These are phyloP conservation scores for Setomelanomma holmii DNA, from an alignment of 2,329 filamentous ascomycete genomes.

Conservation along the genomic window DNA sequence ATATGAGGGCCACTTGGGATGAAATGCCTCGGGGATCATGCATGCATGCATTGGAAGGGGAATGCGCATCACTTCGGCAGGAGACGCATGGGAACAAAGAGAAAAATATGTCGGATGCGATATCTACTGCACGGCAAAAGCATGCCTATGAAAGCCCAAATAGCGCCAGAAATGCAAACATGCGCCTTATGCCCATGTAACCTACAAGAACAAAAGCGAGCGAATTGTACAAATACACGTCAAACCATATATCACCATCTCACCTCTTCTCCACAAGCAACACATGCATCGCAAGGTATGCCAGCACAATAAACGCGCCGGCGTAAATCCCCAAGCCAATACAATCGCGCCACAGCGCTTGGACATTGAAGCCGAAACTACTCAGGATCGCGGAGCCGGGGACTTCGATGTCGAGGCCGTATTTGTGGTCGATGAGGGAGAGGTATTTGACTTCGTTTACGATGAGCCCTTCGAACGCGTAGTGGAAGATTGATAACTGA, in stretches of 20 bases:
- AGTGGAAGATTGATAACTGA: slow-evolving; percentile 94
- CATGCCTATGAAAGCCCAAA: not conserved
- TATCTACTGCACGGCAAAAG: not conserved
- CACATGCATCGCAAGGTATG: slow-evolving; percentile 92
- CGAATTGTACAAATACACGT: slow-evolving; percentile 1
- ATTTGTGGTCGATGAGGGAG: slow-evolving; percentile 90
- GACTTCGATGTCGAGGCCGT: slow-evolving; percentile 94
- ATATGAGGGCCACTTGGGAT: too few relatives aligned
- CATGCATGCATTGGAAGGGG: too few relatives aligned
- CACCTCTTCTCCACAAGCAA: slow-evolving; percentile 87
- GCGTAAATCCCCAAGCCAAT: slow-evolving; percentile 83
- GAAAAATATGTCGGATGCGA: not conserved
- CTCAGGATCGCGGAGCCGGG: slow-evolving; percentile 93
- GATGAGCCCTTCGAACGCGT: slow-evolving; percentile 93
- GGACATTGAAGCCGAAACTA: slow-evolving; percentile 91
- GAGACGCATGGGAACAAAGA: not conserved
- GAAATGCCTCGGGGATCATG: too few relatives aligned
- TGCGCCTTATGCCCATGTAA: not conserved
- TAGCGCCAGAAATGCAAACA: not conserved
- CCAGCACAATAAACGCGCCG: slow-evolving; percentile 81
- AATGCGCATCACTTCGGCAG: too few relatives aligned
- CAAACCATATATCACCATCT: slow-evolving; percentile 20
- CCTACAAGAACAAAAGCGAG: not conserved
- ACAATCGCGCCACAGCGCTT: slow-evolving; percentile 84
- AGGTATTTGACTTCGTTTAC: slow-evolving; percentile 95